phyloP scores from a whole-genome alignment of 768 basidiomycete species.

The Sarcomyxa edulis region DNA sequence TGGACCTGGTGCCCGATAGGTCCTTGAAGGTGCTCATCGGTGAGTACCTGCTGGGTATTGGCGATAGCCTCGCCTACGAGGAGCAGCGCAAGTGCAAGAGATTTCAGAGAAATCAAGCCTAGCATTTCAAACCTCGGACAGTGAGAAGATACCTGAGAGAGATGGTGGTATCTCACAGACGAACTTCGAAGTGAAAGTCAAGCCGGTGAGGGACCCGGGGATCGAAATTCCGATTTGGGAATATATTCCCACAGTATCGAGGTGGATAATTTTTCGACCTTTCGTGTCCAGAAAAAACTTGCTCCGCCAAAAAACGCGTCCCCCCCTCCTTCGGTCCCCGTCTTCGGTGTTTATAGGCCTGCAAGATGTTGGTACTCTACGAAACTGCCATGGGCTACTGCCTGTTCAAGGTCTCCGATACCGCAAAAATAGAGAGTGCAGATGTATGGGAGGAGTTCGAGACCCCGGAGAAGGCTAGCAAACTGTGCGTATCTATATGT shows the following conservation, averaged over 20 bases:
- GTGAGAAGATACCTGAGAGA: too few relatives aligned
- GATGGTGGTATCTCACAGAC: too few relatives aligned
- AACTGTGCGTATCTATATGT: conserved; percentile 58
- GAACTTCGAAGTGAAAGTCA: too few relatives aligned
- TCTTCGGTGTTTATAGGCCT: conserved; percentile 5
- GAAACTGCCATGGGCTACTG: conserved; percentile 96
- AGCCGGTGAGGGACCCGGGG: not conserved
- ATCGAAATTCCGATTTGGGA: conserved; percentile 9
- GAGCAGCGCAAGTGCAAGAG: too few relatives aligned
- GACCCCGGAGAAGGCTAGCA: conserved; percentile 87
- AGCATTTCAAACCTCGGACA: too few relatives aligned
- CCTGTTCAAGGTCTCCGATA: conserved; percentile 92
- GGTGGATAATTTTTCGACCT: conserved; percentile 20
- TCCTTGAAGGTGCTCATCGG: too few relatives aligned
- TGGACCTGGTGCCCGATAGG: too few relatives aligned
- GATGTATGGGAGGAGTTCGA: conserved; percentile 92
- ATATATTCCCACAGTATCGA: conserved; percentile 20
- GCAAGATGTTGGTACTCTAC: conserved; percentile 89
- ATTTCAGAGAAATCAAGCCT: too few relatives aligned
- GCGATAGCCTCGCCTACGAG: too few relatives aligned
- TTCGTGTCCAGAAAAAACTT: conserved; percentile 20
- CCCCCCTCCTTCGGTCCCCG: conserved; percentile 8
- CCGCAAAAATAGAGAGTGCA: conserved; percentile 80
- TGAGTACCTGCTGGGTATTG: too few relatives aligned
- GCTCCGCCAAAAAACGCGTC: conserved; percentile 11